Evolutionary conservation across 2,329 filamentous ascomycete species (phyloP), one percentile per base, ranked within the genome.

Genomic region (Neocucurbitaria cava): DNA sequence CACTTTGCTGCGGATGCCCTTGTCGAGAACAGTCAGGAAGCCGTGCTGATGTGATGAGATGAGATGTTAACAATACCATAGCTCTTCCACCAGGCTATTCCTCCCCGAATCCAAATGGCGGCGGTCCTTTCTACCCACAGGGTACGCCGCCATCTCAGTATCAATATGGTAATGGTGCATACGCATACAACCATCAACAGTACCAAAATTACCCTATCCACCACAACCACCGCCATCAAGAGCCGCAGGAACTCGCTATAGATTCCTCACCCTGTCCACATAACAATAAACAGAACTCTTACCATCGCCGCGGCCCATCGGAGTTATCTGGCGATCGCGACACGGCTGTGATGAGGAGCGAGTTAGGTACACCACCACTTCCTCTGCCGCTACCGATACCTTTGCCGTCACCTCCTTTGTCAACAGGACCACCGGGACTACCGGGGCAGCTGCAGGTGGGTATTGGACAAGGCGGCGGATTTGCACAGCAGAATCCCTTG

Each of bases 301-400:
- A 30, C 3, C 33, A 39, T 24, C 36, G 44, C 9, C 50, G 48
- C 26, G 31, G 45, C n/a, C 5, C 41, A 6, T 54, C 50, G 9
- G 54, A 58, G 39, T 33, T 56, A 15, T 54, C 57, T 1, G 54
- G 58, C n/a, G 58, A 58, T 1, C 51, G 58, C n/a, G 58, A 58
- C 9, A 54, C 48, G 2, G 35, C 41, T n/a, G n/a, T n/a, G 21
- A 26, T 47, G 1, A 41, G 30, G 24, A 41, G 48, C 3, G 58
- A 60, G 31, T 46, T 58, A 7, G 54, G 52, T n/a, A 49, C 40
- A 15, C 46, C 51, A n/a, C n/a, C n/a, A n/a, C n/a, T n/a, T n/a
- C n/a, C n/a, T n/a, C n/a, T n/a, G n/a, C n/a, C n/a, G n/a, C n/a
- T n/a, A n/a, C n/a, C n/a, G n/a, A n/a, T n/a, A n/a, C n/a, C n/a